Evolutionary conservation across 306 rosid species (phyloP).

Genomic region (Carpinus fangiana): DNA sequence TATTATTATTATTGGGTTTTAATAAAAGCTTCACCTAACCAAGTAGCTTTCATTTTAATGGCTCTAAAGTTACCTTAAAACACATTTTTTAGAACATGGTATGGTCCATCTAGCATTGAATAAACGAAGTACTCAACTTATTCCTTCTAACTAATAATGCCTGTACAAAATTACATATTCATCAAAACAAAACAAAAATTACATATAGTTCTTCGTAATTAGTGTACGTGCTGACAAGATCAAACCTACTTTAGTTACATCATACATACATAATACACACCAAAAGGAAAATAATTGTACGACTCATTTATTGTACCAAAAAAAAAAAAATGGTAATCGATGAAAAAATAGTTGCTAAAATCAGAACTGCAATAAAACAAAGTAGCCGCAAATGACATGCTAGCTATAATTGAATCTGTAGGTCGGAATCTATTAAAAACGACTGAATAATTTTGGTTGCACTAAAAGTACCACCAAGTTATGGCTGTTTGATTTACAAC

Average conservation of each 20-base stretch:
- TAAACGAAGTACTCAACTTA: constrained; percentile 23
- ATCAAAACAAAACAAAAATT: neutral
- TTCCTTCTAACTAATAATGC: constrained; percentile 32
- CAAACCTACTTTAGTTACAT: neutral
- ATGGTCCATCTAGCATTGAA: constrained; percentile 58
- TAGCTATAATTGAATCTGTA: constrained; percentile 34
- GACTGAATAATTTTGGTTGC: constrained; percentile 9
- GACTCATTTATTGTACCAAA: neutral
- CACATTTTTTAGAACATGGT: constrained; percentile 32
- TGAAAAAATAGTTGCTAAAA: constrained; percentile 4
- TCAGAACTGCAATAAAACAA: neutral
- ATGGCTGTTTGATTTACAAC: constrained; percentile 30
- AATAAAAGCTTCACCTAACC: constrained; percentile 57
- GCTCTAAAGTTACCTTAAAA: constrained; percentile 42
- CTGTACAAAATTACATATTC: neutral
- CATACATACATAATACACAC: neutral
- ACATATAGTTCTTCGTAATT: neutral
- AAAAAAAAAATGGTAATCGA: neutral
- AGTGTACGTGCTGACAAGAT: neutral
- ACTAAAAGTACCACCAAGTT: constrained; percentile 24
- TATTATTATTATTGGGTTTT: constrained; percentile 5
- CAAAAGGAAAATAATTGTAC: neutral
- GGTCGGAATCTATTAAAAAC: constrained; percentile 41
- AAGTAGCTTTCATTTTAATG: constrained; percentile 38
- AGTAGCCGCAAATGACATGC: neutral